These are phyloP conservation scores for Kwoniella sp. DNA, from an alignment of 768 basidiomycete genomes.

Conservation along the genomic window DNA sequence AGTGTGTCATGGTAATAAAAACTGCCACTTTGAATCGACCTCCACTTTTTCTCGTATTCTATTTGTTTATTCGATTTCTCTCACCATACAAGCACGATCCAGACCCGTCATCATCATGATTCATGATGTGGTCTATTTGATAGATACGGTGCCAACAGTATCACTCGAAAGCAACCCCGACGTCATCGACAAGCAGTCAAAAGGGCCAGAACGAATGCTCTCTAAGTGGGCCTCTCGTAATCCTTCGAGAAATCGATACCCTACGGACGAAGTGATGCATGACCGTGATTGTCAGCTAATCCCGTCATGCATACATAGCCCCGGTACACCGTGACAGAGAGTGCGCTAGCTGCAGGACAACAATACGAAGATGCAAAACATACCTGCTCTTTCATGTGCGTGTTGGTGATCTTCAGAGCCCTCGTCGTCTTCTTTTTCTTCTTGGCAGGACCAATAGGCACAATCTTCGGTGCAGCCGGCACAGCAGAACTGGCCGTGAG, in stretches of 20 bases:
- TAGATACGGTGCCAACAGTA: constrained; percentile 8
- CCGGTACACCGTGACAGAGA: neutral
- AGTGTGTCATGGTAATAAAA: neutral
- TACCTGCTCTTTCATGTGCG: constrained; percentile 40
- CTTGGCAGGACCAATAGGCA: constrained; percentile 23
- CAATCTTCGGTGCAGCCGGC: constrained; percentile 24
- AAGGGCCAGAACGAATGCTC: neutral
- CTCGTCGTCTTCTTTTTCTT: constrained; percentile 31
- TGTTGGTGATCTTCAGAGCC: constrained; percentile 36
- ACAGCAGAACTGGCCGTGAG: constrained; percentile 28
- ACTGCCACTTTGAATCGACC: neutral
- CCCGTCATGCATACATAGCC: neutral
- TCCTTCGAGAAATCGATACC: constrained; percentile 42
- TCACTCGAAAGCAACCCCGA: constrained; percentile 1
- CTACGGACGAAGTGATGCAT: constrained; percentile 18
- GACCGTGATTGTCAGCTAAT: constrained; percentile 3
- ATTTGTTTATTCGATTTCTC: neutral
- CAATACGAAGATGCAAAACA: neutral
- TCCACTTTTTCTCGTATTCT: neutral
- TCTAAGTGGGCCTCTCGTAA: constrained; percentile 27
- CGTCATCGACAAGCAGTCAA: constrained; percentile 2
- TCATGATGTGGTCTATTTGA: neutral
- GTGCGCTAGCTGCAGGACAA: neutral
- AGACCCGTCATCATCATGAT: neutral
- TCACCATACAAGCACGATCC: too few species aligned